Conservation (phyloP, 495 filamentous ascomycete genomes). For the Paragyromitra xinjiangensis region DNA sequence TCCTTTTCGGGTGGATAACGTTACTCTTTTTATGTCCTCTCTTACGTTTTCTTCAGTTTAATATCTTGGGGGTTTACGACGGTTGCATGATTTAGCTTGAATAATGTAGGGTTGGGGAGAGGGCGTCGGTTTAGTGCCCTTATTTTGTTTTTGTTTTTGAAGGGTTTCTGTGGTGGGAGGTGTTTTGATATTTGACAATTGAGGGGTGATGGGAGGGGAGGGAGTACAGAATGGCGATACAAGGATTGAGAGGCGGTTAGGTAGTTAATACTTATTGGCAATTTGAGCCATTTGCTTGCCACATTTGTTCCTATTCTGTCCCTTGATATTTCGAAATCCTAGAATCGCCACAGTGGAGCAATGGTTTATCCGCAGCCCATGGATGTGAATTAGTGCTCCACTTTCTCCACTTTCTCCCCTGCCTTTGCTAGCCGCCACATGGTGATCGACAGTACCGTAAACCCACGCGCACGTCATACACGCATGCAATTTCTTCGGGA, state of each 20-base stretch:
- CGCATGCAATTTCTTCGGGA: not conserved
- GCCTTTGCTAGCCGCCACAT: not conserved
- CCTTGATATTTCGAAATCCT: not conserved
- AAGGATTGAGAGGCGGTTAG: not conserved
- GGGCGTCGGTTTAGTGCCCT: constrained; percentile 35
- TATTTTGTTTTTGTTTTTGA: constrained; percentile 6
- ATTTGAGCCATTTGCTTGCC: not conserved
- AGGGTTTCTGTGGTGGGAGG: constrained; percentile 2
- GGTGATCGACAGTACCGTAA: not conserved
- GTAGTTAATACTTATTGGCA: constrained; percentile 5
- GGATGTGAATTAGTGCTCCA: not conserved
- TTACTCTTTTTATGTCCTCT: constrained; percentile 13
- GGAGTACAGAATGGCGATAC: not conserved
- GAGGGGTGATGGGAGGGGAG: not conserved
- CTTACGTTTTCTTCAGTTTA: constrained; percentile 18
- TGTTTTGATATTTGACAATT: constrained; percentile 14
- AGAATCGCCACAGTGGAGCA: not conserved
- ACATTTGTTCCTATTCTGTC: not conserved
- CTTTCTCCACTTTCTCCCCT: not conserved
- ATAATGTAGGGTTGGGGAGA: constrained; percentile 19
- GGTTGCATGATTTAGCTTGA: constrained; percentile 27
- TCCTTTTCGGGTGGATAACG: constrained; percentile 1
- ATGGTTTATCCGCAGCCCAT: no score
- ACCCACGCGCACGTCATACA: not conserved
- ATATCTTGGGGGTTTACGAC: constrained; percentile 35